phyloP scores from a whole-genome alignment of 371 early-diverging fungal species.

The Gilbertella persicaria region DNA sequence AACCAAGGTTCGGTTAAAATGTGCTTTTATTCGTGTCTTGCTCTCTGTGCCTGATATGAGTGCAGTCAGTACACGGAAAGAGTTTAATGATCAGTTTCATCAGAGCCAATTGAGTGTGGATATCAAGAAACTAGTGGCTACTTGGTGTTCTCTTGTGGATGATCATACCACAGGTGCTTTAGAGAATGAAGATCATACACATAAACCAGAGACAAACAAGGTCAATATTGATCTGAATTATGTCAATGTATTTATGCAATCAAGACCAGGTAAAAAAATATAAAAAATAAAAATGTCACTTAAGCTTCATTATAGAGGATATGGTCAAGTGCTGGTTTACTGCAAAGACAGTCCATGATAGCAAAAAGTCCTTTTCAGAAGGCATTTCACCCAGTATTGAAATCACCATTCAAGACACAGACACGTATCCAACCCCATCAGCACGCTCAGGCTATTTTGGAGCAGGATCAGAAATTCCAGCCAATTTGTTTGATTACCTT shows the following conservation, averaged over 20 bases:
- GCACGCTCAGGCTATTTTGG: slow-evolving; percentile 32
- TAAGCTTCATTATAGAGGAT: slow-evolving; percentile 14
- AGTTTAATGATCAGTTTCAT: slow-evolving; percentile 37
- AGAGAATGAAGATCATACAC: background rate
- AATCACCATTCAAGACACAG: slow-evolving; percentile 40
- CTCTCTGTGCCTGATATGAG: slow-evolving; percentile 54
- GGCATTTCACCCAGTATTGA: slow-evolving; percentile 44
- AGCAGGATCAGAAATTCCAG: slow-evolving; percentile 41
- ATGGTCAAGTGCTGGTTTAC: slow-evolving; percentile 46
- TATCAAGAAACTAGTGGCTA: slow-evolving; percentile 25
- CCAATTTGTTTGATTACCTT: slow-evolving; percentile 36
- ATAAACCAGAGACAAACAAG: slow-evolving; percentile 18
- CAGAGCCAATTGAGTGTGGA: slow-evolving; percentile 41
- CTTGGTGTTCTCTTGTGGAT: slow-evolving; percentile 16
- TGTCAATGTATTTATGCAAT: slow-evolving; percentile 49
- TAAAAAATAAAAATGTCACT: background rate
- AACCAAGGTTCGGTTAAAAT: slow-evolving; percentile 25
- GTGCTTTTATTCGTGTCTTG: slow-evolving; percentile 43
- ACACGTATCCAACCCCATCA: slow-evolving; percentile 8
- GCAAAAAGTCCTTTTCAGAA: slow-evolving; percentile 12
- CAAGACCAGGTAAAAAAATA: slow-evolving; percentile 23
- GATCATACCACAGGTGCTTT: slow-evolving; percentile 2
- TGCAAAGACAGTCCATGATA: slow-evolving; percentile 31
- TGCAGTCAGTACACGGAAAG: slow-evolving; percentile 30
- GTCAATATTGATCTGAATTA: slow-evolving; percentile 38